Percentiles rank a stretch among this genome's conserved stretches.
phyloP scores from a whole-genome alignment of 148 eudicot species.

The Gaultheria prostrata region DNA sequence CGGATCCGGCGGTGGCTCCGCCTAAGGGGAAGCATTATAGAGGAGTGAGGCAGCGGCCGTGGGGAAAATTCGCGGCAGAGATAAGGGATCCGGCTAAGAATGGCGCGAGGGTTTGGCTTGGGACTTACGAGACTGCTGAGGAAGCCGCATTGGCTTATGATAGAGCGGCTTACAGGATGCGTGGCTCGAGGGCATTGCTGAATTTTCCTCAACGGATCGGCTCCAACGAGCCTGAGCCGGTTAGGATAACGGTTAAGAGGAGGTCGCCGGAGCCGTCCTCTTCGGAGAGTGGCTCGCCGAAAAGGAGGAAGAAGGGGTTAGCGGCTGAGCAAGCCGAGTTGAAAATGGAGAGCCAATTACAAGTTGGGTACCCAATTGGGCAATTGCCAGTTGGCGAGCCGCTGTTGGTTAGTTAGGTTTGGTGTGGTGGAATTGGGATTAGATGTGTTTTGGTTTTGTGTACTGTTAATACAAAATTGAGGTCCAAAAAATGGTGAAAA shows the following conservation, averaged over 20 bases:
- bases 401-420: conserved; percentile 19
- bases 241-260: conserved; percentile 45
- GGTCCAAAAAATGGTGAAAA: background rate
- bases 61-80: conserved; percentile 69
- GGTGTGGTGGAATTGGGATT: background rate
- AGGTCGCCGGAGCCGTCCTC: conserved; percentile 43
- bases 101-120: conserved; percentile 66
- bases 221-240: conserved; percentile 52
- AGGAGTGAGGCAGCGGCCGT: conserved; percentile 59
- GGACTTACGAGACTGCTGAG: conserved; percentile 63
- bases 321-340: conserved; percentile 26
- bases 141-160: conserved; percentile 62
- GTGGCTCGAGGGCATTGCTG: conserved; percentile 49
- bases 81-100: conserved; percentile 61
- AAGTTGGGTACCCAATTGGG: conserved; percentile 19
- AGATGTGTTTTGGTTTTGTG: background rate
- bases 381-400: conserved; percentile 22
- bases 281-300: conserved; percentile 39
- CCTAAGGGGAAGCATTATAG: conserved; percentile 41
- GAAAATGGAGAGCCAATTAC: conserved; percentile 32
- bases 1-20: conserved; percentile 10
- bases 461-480: background rate
- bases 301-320: conserved; percentile 28
- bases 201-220: conserved; percentile 53
- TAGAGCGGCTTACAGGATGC: conserved; percentile 53